Evolutionary conservation across 2,329 filamentous ascomycete genomes (phyloP), one percentile per base, ranked within the genome.

Genomic region (Talaromyces pinophilus): DNA sequence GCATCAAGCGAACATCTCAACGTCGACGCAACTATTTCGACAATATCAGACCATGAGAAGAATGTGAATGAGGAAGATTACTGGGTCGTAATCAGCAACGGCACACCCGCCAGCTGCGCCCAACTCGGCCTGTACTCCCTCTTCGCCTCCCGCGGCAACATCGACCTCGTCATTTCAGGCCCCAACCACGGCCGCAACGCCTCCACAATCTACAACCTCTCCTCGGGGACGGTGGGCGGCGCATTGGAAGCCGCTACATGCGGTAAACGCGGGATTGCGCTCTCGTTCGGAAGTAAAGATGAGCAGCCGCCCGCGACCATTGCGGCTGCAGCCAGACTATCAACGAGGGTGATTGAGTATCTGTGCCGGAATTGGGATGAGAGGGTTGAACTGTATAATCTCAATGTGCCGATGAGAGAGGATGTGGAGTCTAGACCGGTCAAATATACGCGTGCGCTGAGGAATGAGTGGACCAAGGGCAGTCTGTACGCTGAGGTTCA

Each of bases 391-490:
- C 79, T 97, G 22, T 97, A 96, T 78, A 90, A 87, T 67, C 87
- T 97, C 70, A 97, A 97, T 72, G 88, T 97, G 15, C 93, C 93
- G 5, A 84, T 97, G 63, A 83, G 93, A 3, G 86, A 89, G 69
- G 89, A 88, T 19, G 87, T 96, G 0, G 89, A 89, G 71, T 76
- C 77, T 4, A 82, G 85, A 63, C 91, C 90, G 75, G 87, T 93
- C 1, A 72, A 92, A 28, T 96, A 87, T 82, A 92, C 93, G 1
- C 82, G 86, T 64, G 89, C 96, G 81, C 77, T 97, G 73, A 92
- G 96, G 79, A 97, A 97, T 78, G 89, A 90, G 76, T 97, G 93
- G 93, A 83, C 82, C 19, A 82, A 84, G 15, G 91, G 89, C 0
- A 90, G 89, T 66, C 92, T 92, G 75, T 97, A 96, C 78, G 85